Evolutionary conservation across 148 eudicot species (phyloP), one percentile per base, ranked within the genome.

Genomic region (Camellia granthamiana): DNA sequence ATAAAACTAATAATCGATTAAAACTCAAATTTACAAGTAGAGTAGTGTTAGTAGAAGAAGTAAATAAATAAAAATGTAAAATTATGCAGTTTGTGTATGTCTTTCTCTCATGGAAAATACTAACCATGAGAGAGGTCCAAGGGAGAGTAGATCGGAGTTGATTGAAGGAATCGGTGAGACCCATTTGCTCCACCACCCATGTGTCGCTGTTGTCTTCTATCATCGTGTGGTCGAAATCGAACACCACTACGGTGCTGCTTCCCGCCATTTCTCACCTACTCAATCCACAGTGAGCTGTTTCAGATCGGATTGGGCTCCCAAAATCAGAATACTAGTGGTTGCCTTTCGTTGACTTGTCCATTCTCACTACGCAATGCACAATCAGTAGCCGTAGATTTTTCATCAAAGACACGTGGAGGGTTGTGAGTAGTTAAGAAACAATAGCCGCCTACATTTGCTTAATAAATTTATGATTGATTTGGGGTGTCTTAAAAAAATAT

Each of bases 41-140:
- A 12, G 3, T 16, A 3, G 19, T 71, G 3, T 19, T 14, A 6
- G 6, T 19, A 3, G 21, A 15, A 6, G 6, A 78, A 75, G 67
- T 58, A 30, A 2, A 52, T 14, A 81, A 58, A 49, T 3, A 77
- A n/a, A 72, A 9, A 12, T 0, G 19, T 0, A 9, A 23, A 30
- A 30, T 30, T 30, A 30, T 30, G 38, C 38, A 30, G 38, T 30
- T n/a, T n/a, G n/a, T n/a, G n/a, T n/a, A n/a, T n/a, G n/a, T n/a
- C n/a, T n/a, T 30, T 30, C 38, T 30, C 38, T 30, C 38, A 30
- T 30, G 38, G 58, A 15, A 2, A 7, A 30, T 9, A 77, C 79
- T 77, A 47, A 90, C 96, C 96, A 94, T 94, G 87, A 94, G 98
- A 82, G 90, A 65, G 70, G 80, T 89, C 96, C 96, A 94, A 55